Percentiles rank a stretch among this genome's conserved stretches.
phyloP scores from a whole-genome alignment of 1,284 basidiomycete species.

The Cystobasidiaceae sp. region DNA sequence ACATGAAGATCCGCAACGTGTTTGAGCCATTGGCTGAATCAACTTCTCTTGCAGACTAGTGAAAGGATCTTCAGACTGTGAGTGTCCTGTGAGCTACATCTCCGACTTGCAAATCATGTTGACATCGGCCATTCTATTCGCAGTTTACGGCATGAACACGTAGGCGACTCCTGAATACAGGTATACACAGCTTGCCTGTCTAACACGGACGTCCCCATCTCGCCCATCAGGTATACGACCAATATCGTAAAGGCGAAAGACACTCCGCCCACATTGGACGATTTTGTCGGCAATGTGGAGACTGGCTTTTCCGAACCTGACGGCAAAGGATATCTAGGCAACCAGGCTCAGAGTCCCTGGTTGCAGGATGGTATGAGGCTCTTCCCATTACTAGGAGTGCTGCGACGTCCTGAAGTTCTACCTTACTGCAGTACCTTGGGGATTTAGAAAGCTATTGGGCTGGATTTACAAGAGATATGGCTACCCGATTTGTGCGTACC shows the following conservation, averaged over 20 bases:
- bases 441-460: conserved; percentile 55
- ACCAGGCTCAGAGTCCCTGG: conserved; percentile 61
- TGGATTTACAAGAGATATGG: conserved; percentile 57
- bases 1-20: no score
- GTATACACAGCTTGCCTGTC: no score
- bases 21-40: not conserved
- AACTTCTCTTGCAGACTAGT: conserved; percentile 50
- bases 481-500: conserved; percentile 58
- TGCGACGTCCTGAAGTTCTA: conserved; percentile 45
- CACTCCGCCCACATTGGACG: conserved; percentile 58
- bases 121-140: not conserved
- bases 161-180: not conserved
- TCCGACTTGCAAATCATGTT: conserved; percentile 15
- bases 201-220: no score
- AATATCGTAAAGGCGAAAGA: conserved; percentile 55
- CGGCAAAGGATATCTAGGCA: conserved; percentile 60
- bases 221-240: conserved; percentile 54
- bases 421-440: conserved; percentile 53
- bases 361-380: conserved; percentile 58
- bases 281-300: conserved; percentile 61
- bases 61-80: conserved; percentile 63
- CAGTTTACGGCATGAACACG: conserved; percentile 58
- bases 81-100: no score
- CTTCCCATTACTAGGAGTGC: conserved; percentile 51
- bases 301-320: conserved; percentile 61